Evolutionary conservation across 192 early-diverging fungal genomes (phyloP), one percentile per base, ranked within the genome.

Genomic region (Spizellomyces punctatus): DNA sequence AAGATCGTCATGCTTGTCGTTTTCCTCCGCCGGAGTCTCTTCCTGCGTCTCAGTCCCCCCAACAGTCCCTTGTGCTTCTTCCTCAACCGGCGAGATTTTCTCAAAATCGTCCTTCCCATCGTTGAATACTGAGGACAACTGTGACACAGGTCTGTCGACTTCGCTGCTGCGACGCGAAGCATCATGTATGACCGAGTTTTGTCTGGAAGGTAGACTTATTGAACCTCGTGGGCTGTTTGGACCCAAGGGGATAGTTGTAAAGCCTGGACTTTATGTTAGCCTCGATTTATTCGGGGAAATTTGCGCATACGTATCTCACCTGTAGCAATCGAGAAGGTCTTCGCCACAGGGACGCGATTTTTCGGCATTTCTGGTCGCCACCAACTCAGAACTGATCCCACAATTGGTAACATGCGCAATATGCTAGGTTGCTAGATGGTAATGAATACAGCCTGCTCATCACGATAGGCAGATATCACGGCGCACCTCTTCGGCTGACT

Each of bases 371-470:
- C 73, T 6, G 73, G 66, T 22, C 73, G 14, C 73, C 73, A 75
- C 73, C 73, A 75, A 42, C 46, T 52, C 48, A 75, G 42, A 6
- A 75, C 73, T 6, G 66, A 69, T n/a, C 73, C 73, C 12, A 75
- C 58, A 56, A 75, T 59, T 8, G 73, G 73, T 8, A 75, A 55
- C 59, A 67, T 63, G 8, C 65, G 57, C 1, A 75, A 49, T 16
- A 75, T 41, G 42, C 66, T 63, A 7, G 66, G 66, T 61, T 73
- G 72, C 50, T 73, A 46, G 0, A 36, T 3, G 27, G 27, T 36
- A 36, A 36, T 36, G 27, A 27, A 41, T 36, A 36, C 27, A 36
- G 27, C 27, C 16, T 19, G 19, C 27, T 3, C 27, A 36, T 36
- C 50, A 55, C 3, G 52, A 19, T 2, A 12, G 10, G 59, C 14